phyloP scores from a whole-genome alignment of 1,284 basidiomycete genomes.

The Anthracocystis setariae region DNA sequence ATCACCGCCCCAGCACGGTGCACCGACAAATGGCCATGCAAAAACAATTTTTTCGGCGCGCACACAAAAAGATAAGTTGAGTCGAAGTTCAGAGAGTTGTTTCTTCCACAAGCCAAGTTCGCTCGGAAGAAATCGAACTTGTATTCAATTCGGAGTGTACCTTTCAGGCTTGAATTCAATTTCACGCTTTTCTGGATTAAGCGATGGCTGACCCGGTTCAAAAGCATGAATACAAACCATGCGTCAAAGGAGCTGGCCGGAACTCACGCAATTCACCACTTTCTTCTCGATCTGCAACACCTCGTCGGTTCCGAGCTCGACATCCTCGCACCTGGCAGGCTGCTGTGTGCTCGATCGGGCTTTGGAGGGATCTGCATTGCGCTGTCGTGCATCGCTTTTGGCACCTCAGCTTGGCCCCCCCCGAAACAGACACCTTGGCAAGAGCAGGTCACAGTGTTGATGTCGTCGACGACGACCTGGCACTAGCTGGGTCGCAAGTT shows the following conservation, averaged over 20 bases:
- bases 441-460: no score
- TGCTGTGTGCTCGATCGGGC: background rate
- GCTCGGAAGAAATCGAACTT: conserved; percentile 3
- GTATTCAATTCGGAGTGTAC: background rate
- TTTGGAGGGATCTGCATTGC: background rate
- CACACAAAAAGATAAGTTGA: background rate
- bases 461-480: no score
- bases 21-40: conserved; percentile 2
- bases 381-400: no score
- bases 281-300: no score
- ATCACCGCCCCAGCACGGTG: conserved; percentile 9
- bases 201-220: background rate
- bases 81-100: no score
- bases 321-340: background rate
- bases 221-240: no score
- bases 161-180: conserved; percentile 11
- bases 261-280: background rate
- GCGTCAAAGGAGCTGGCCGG: background rate
- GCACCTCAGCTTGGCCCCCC: no score
- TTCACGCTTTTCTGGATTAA: background rate
- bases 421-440: no score
- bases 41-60: conserved; percentile 2
- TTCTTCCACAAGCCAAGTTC: background rate
- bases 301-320: background rate
- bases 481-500: no score